Evolutionary conservation across 345 rosid species (phyloP).

Genomic region (Xanthoceras sorbifolium): DNA sequence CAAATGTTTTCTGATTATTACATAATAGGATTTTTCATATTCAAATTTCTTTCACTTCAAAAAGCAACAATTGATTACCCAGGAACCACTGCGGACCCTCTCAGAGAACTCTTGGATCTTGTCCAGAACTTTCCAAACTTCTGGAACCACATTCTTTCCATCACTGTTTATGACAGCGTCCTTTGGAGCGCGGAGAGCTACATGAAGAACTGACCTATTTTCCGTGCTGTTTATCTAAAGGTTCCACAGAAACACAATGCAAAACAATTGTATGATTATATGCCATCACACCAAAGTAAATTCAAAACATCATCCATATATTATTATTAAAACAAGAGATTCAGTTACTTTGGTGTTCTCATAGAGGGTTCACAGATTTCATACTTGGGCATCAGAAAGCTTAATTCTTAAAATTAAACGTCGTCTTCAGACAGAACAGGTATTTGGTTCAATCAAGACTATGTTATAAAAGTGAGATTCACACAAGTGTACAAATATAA

Average conservation of each 20-base stretch:
- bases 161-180: conserved; percentile 73
- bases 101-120: conserved; percentile 89
- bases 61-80: conserved; percentile 55
- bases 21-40: conserved; percentile 17
- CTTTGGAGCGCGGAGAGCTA: conserved; percentile 89
- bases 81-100: conserved; percentile 79
- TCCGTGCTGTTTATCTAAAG: conserved; percentile 90
- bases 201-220: conserved; percentile 92
- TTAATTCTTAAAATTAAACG: not conserved
- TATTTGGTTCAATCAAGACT: not conserved
- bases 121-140: conserved; percentile 90
- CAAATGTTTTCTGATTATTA: conserved; percentile 27
- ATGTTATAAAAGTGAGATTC: not conserved
- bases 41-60: conserved; percentile 9
- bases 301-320: not conserved
- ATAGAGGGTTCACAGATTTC: not conserved
- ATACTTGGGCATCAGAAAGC: not conserved
- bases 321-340: not conserved
- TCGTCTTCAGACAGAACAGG: not conserved
- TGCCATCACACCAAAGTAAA: not conserved
- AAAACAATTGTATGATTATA: conserved; percentile 12
- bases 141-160: conserved; percentile 87
- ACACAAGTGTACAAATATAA: not conserved
- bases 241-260: conserved; percentile 12
- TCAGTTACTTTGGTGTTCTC: not conserved